These are phyloP conservation scores for Dacryopinax spathularia DNA, from an alignment of 768 basidiomycete species.

Conservation along the genomic window DNA sequence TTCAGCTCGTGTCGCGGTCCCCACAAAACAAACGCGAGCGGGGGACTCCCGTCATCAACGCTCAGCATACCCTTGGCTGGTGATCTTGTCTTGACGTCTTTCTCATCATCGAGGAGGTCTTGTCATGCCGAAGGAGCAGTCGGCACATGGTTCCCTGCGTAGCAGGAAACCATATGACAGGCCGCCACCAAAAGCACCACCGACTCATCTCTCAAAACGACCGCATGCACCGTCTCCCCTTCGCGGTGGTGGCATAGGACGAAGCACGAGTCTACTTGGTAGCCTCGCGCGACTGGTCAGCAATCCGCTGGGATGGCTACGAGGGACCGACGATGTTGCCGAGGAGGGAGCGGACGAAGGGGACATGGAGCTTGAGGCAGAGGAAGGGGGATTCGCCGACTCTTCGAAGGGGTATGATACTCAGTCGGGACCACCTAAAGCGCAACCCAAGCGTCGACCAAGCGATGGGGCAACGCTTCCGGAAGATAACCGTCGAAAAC, in stretches of 20 bases:
- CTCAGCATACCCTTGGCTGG: too few relatives aligned
- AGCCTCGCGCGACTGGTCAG: background rate
- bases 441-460: background rate
- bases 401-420: background rate
- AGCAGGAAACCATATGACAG: background rate
- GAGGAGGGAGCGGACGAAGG: background rate
- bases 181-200: background rate
- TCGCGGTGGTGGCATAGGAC: background rate
- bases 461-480: background rate
- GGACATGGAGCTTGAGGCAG: background rate
- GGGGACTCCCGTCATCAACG: too few relatives aligned
- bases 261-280: background rate
- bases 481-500: background rate
- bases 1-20: constrained; percentile 2
- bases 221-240: background rate
- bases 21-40: background rate
- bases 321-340: background rate
- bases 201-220: background rate
- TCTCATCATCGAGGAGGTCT: too few relatives aligned
- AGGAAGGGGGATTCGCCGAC: background rate
- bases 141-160: background rate
- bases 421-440: background rate
- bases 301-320: background rate
- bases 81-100: too few relatives aligned
- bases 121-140: background rate